Evolutionary conservation across 495 filamentous ascomycete genomes (phyloP).

Genomic region (Hypoxylon lienhwacheense): DNA sequence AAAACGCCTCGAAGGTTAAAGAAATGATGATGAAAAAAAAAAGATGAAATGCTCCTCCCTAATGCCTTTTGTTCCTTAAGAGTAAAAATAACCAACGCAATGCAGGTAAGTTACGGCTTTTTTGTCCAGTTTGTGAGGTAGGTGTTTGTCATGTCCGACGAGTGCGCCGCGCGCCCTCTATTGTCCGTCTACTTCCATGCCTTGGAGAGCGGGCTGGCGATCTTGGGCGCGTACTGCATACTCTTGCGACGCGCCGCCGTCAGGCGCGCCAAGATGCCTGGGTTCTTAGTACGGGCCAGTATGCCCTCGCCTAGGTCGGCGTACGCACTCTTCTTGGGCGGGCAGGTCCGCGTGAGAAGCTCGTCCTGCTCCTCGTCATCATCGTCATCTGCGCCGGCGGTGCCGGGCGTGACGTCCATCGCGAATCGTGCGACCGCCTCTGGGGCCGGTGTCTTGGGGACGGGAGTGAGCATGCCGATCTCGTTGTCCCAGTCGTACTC

Average conservation of each 20-base stretch:
- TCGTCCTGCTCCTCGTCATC: conserved; percentile 39
- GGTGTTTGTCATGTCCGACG: too few species aligned
- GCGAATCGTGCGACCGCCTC: conserved; percentile 50
- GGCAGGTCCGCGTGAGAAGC: conserved; percentile 71
- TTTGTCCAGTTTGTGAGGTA: too few species aligned
- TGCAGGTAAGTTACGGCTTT: too few species aligned
- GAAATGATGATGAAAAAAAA: too few species aligned
- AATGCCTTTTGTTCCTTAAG: too few species aligned
- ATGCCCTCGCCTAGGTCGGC: conserved; percentile 44
- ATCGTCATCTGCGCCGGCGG: conserved; percentile 28
- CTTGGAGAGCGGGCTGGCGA: conserved; percentile 72
- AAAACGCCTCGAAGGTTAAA: background rate
- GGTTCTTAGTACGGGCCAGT: conserved; percentile 47
- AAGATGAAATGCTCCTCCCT: too few species aligned
- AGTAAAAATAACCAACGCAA: too few species aligned
- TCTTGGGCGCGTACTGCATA: conserved; percentile 75
- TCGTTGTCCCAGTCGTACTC: conserved; percentile 43
- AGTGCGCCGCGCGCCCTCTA: too few species aligned
- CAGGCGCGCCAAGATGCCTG: conserved; percentile 62
- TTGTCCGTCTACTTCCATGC: conserved; percentile 41
- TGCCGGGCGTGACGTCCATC: conserved; percentile 44
- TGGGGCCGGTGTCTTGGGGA: conserved; percentile 58
- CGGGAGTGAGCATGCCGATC: conserved; percentile 47
- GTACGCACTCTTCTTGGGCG: conserved; percentile 61
- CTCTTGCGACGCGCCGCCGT: conserved; percentile 79